Evolutionary conservation across 352 stramenopile genomes (phyloP), one percentile per base, ranked within the genome.

Genomic region (Phytophthora pisi): DNA sequence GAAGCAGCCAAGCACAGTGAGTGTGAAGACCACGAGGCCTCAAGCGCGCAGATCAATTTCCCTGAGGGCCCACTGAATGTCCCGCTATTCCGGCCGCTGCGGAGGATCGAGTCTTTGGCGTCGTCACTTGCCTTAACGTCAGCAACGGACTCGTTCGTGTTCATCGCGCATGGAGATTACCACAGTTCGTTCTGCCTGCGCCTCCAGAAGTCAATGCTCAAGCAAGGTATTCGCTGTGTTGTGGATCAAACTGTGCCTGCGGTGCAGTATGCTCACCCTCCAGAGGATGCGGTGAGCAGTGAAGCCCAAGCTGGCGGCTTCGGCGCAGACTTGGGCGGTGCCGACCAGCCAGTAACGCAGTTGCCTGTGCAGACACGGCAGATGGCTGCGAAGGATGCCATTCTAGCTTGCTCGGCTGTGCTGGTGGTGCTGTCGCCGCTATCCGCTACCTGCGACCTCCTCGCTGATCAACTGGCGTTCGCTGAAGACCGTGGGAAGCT

Each of bases 381-480:
- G 43, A 61, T 93, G 45, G 84, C 81, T 6, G 84, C 84, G 13
- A 95, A 95, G 53, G 85, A 95, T 60, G 70, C 79, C 5, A 92
- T 95, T 50, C 38, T 93, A 1, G 76, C 84, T 36, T 91, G 85
- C 54, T 74, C 82, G 2, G 85, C 84, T 0, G 80, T 96, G 28
- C 60, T 93, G 10, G 74, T 93, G 13, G 79, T 93, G 52, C 60
- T 93, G 10, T 93, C 87, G 38, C 79, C 82, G 4, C 62, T 92
- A 9, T 90, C 87, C 20, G 74, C 80, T 16, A 88, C 78, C 53
- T 92, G 84, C 42, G 86, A 91, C 49, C 69, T 90, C 47, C 73
- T 94, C 11, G 70, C 82, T 1, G 88, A 96, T 38, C 86, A 93
- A 54, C 58, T 94, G 4, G 88, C 88, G 3, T 94, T 96, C 62